These are phyloP conservation scores for Fusarium kyushuense DNA, from an alignment of 2,329 filamentous ascomycete genomes.

Conservation along the genomic window DNA sequence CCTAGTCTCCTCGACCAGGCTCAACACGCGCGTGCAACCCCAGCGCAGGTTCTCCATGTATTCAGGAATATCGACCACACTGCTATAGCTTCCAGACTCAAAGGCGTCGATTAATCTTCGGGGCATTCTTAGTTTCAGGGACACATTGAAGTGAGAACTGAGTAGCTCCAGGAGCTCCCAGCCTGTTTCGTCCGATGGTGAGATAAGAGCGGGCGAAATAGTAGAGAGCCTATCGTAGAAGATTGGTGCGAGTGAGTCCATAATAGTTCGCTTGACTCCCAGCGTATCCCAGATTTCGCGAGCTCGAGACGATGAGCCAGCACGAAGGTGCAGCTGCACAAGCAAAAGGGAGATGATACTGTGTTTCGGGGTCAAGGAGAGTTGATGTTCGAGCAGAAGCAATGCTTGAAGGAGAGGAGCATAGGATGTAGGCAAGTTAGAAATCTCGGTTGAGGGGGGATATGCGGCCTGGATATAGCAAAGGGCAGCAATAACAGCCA, in stretches of 20 bases:
- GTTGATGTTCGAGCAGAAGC: slow-evolving; percentile 63
- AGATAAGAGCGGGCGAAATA: slow-evolving; percentile 59
- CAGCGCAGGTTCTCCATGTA: slow-evolving; percentile 59
- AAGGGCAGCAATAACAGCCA: slow-evolving; percentile 52
- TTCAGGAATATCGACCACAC: slow-evolving; percentile 61
- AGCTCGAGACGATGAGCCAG: slow-evolving; percentile 63
- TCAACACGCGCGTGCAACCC: slow-evolving; percentile 66
- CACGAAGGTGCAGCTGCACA: slow-evolving; percentile 63
- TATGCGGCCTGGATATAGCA: slow-evolving; percentile 52
- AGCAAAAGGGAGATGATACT: slow-evolving; percentile 63
- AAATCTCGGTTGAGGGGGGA: slow-evolving; percentile 38
- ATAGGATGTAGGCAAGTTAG: slow-evolving; percentile 37
- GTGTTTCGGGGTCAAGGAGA: slow-evolving; percentile 59
- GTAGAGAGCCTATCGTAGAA: slow-evolving; percentile 68
- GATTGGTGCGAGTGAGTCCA: slow-evolving; percentile 67
- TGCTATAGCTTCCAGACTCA: slow-evolving; percentile 63
- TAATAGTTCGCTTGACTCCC: slow-evolving; percentile 68
- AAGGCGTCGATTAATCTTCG: slow-evolving; percentile 61
- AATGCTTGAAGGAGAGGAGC: slow-evolving; percentile 61
- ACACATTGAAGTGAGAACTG: slow-evolving; percentile 60
- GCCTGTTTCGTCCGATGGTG: slow-evolving; percentile 50
- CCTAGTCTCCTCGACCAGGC: slow-evolving; percentile 64
- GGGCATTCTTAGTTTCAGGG: slow-evolving; percentile 61
- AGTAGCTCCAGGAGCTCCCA: slow-evolving; percentile 58
- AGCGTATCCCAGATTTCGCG: slow-evolving; percentile 63